These are phyloP conservation scores for Bipolaris cookei DNA, from an alignment of 2,329 filamentous ascomycete species.

Conservation along the genomic window DNA sequence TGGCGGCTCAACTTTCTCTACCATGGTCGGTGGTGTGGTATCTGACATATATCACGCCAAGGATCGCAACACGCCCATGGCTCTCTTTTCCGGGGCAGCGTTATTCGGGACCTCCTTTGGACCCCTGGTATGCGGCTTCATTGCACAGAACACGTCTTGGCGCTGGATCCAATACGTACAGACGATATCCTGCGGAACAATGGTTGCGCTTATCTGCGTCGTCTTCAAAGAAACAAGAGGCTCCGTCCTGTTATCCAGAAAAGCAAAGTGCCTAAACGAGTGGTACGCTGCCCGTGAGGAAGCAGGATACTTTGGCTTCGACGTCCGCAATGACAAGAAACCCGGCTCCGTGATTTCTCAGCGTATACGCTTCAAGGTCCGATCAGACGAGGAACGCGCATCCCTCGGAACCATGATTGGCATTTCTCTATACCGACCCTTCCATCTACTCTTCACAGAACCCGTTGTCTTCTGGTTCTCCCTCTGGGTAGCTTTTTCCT, in stretches of 20 bases:
- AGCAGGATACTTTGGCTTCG: slow-evolving; percentile 64
- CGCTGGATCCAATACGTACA: slow-evolving; percentile 92
- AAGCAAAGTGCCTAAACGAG: slow-evolving; percentile 73
- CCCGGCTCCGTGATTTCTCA: slow-evolving; percentile 45
- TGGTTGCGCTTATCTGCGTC: slow-evolving; percentile 69
- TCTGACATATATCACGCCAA: slow-evolving; percentile 82
- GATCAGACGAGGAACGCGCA: slow-evolving; percentile 76
- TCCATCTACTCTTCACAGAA: slow-evolving; percentile 76
- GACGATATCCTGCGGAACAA: slow-evolving; percentile 68
- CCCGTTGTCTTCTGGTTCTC: slow-evolving; percentile 86
- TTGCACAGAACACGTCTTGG: slow-evolving; percentile 73
- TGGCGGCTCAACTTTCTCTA: slow-evolving; percentile 80
- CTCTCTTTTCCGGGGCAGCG: slow-evolving; percentile 80
- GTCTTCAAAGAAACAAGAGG: slow-evolving; percentile 85
- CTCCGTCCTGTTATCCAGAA: slow-evolving; percentile 77
- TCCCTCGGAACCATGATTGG: slow-evolving; percentile 72
- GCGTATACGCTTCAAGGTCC: slow-evolving; percentile 80
- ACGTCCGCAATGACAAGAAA: slow-evolving; percentile 48
- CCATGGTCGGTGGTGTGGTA: slow-evolving; percentile 91
- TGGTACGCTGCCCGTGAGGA: slow-evolving; percentile 79
- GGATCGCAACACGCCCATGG: slow-evolving; percentile 87
- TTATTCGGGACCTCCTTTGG: slow-evolving; percentile 81
- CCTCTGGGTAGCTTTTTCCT: slow-evolving; percentile 87
- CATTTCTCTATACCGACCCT: slow-evolving; percentile 77
- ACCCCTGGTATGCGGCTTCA: slow-evolving; percentile 72